A percentile compares a stretch with the other conserved stretches of the same genome.
phyloP scores from a whole-genome alignment of 2,329 filamentous ascomycete genomes.

The Huntiella moniliformis region DNA sequence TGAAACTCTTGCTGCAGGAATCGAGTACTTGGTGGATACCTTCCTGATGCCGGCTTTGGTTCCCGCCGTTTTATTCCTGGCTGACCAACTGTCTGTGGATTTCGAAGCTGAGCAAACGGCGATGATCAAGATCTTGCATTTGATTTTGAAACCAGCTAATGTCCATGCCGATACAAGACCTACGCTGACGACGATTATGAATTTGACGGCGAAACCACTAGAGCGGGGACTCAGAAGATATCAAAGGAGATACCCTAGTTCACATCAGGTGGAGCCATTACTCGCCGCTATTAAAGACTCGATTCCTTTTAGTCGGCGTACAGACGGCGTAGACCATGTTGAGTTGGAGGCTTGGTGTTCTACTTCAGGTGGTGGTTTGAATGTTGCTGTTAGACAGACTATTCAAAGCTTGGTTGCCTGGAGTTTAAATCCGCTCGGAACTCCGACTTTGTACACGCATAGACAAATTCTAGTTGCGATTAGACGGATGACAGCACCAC shows the following conservation, averaged over 20 bases:
- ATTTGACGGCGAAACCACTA: constrained; percentile 49
- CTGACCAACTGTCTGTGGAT: constrained; percentile 49
- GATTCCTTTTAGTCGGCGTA: constrained; percentile 40
- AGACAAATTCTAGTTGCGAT: constrained; percentile 42
- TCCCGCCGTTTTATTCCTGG: constrained; percentile 52
- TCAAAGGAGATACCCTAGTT: constrained; percentile 45
- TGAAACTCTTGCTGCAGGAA: constrained; percentile 51
- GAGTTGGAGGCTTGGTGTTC: constrained; percentile 52
- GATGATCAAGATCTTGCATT: constrained; percentile 51
- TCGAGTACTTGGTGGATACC: constrained; percentile 64
- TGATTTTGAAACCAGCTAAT: constrained; percentile 50
- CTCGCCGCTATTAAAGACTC: constrained; percentile 44
- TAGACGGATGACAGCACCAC: constrained; percentile 15
- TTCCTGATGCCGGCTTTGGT: constrained; percentile 65
- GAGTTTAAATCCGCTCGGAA: constrained; percentile 39
- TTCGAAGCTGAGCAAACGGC: constrained; percentile 45
- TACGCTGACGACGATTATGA: constrained; percentile 54
- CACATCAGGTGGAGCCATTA: constrained; percentile 51
- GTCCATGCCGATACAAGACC: constrained; percentile 52
- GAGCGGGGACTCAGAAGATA: constrained; percentile 48
- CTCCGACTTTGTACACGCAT: constrained; percentile 52
- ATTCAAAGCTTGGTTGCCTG: constrained; percentile 47
- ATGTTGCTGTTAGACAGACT: constrained; percentile 37
- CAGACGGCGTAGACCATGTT: constrained; percentile 40
- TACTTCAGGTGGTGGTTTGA: constrained; percentile 35